Evolutionary conservation across 2,329 filamentous ascomycete genomes (phyloP).

Genomic region (Lachnum nothofagi): DNA sequence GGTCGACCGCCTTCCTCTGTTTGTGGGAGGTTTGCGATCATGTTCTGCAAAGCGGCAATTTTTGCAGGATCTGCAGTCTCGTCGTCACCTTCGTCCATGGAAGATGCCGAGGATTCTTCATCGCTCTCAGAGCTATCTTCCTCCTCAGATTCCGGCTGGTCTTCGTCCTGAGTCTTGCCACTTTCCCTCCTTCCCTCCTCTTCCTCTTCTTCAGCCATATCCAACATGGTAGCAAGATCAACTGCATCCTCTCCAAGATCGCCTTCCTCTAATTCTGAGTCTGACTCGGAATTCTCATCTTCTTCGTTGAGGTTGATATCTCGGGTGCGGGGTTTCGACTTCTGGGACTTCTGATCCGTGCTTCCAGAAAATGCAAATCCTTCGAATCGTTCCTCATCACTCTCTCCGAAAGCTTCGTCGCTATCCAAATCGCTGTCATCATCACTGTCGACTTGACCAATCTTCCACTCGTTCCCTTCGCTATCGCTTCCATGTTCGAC

Average conservation of each 20-base stretch:
- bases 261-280: slow-evolving; percentile 58
- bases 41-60: slow-evolving; percentile 59
- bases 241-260: slow-evolving; percentile 52
- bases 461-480: slow-evolving; percentile 63
- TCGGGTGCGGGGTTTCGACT: slow-evolving; percentile 38
- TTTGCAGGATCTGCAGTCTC: slow-evolving; percentile 42
- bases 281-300: slow-evolving; percentile 33
- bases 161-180: slow-evolving; percentile 36
- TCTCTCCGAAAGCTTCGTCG: slow-evolving; percentile 66
- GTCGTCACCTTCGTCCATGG: slow-evolving; percentile 39
- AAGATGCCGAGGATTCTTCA: slow-evolving; percentile 49
- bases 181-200: slow-evolving; percentile 49
- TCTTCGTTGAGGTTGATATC: slow-evolving; percentile 49
- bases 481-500: slow-evolving; percentile 60
- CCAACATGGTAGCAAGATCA: slow-evolving; percentile 32
- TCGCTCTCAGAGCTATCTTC: slow-evolving; percentile 47
- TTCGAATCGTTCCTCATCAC: slow-evolving; percentile 66
- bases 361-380: slow-evolving; percentile 61
- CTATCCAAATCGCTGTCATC: slow-evolving; percentile 66
- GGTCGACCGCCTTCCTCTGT: slow-evolving; percentile 26
- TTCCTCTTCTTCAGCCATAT: slow-evolving; percentile 51
- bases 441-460: slow-evolving; percentile 60
- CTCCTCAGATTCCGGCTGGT: slow-evolving; percentile 41
- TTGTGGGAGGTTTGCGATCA: slow-evolving; percentile 60
- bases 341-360: slow-evolving; percentile 46